phyloP scores from a whole-genome alignment of 257 asterid genomes.

The Gentiana dahurica region DNA sequence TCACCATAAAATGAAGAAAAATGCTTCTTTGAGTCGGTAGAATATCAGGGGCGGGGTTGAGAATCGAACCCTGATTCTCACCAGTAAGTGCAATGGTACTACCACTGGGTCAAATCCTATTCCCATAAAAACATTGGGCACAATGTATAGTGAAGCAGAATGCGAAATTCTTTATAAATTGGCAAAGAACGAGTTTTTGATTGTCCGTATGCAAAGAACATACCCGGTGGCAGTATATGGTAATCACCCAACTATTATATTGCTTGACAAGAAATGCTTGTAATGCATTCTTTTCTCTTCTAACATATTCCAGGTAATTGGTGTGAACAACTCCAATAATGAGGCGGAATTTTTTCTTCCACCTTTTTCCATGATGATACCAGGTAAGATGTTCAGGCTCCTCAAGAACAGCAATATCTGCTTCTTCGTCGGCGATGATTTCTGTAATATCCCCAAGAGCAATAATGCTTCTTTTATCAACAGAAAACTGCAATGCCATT shows the following conservation, averaged over 20 bases:
- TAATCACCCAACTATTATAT: slow-evolving; percentile 82
- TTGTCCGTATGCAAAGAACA: background rate
- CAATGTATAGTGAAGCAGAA: no score
- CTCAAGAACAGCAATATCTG: slow-evolving; percentile 95
- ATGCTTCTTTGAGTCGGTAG: no score
- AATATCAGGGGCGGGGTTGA: no score
- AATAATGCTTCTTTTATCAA: slow-evolving; percentile 82
- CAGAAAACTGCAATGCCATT: slow-evolving; percentile 53
- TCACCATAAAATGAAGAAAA: background rate
- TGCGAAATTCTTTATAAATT: no score
- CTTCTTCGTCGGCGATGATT: slow-evolving; percentile 82
- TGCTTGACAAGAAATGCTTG: slow-evolving; percentile 71
- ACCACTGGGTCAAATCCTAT: no score
- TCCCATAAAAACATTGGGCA: no score
- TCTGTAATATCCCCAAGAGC: slow-evolving; percentile 89
- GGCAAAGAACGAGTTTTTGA: background rate
- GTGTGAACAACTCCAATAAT: slow-evolving; percentile 95
- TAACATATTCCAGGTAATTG: slow-evolving; percentile 83
- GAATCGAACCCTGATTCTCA: no score
- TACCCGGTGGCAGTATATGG: slow-evolving; percentile 93
- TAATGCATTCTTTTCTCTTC: slow-evolving; percentile 78
- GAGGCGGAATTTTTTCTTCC: slow-evolving; percentile 76
- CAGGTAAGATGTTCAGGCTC: slow-evolving; percentile 99
- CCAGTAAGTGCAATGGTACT: no score
- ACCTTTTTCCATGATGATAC: slow-evolving; percentile 97